Evolutionary conservation across 129 eudicot species (phyloP), one percentile per base, ranked within the genome.

Genomic region (Logfia minima): DNA sequence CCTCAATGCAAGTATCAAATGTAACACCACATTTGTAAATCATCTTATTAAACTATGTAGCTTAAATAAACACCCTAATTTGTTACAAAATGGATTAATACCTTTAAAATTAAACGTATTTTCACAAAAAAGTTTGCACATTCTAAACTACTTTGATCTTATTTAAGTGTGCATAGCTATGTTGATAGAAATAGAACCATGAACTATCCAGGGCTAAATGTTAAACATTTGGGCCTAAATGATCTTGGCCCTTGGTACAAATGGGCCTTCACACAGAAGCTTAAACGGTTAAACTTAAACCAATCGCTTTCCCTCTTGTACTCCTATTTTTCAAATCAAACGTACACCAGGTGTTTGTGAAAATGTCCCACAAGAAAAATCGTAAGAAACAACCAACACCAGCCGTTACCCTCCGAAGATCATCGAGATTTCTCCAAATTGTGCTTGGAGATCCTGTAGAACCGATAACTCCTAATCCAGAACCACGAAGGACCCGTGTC

Each of bases 341-440:
- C 79, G 80, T 75, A 56, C 55, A 68, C 56, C 53, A 71, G 43
- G 77, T 75, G 95, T 81, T 85, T 74, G 98, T 52, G 56, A 74
- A 89, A 90, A 90, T 90, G 97, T 85, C 82, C 56, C 61, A 67
- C 5, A 77, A 74, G 26, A 58, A 85, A 86, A 74, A 45, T 72
- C 78, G 81, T 37, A 7, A 68, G 16, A 39, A 18, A 74, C 72
- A 82, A 7, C 66, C 73, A 35, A 75, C 32, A 2, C 75, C 61
- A 66, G 35, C 87, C 62, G 63, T 67, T 66, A 35, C 67, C 64
- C 88, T 80, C 37, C 80, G 97, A 67, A 63, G 97, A 28, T 91
- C 97, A 24, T 89, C 94, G 2, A 84, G 95, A 35, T 75, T 87
- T 66, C 85, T 32, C 52, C 86, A 61, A 43, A 74, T 79, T 18